phyloP scores from a whole-genome alignment of 2,329 filamentous ascomycete genomes.

The Aspergillus uvarum region DNA sequence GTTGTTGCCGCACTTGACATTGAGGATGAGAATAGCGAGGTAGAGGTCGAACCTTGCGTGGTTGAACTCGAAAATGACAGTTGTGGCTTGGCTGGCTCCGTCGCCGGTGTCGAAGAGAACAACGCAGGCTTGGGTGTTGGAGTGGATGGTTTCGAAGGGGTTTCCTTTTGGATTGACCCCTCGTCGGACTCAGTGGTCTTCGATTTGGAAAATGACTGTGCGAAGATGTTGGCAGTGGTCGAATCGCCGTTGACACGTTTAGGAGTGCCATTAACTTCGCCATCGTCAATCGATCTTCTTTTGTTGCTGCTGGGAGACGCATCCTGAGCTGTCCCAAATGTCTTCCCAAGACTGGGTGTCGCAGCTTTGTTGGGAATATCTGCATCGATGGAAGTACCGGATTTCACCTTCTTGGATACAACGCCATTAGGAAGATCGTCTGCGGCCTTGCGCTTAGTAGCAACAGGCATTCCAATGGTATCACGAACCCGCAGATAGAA shows the following conservation, averaged over 20 bases:
- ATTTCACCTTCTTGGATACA: slow-evolving; percentile 26
- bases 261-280: slow-evolving; percentile 11
- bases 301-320: slow-evolving; percentile 14
- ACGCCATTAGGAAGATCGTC: slow-evolving; percentile 19
- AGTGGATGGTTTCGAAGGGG: slow-evolving; percentile 20
- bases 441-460: slow-evolving; percentile 29
- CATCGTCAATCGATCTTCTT: slow-evolving; percentile 23
- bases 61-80: slow-evolving; percentile 16
- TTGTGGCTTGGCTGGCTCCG: slow-evolving; percentile 23
- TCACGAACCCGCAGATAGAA: slow-evolving; percentile 42
- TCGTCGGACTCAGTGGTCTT: slow-evolving; percentile 17
- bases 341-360: slow-evolving; percentile 16
- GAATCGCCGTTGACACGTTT: slow-evolving; percentile 28
- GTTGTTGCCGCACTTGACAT: slow-evolving; percentile 15
- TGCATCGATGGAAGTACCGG: background rate
- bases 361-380: background rate
- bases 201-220: slow-evolving; percentile 29
- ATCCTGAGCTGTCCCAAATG: slow-evolving; percentile 17
- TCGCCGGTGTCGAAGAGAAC: slow-evolving; percentile 24
- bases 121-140: slow-evolving; percentile 18
- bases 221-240: slow-evolving; percentile 33
- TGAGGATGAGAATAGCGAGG: slow-evolving; percentile 14
- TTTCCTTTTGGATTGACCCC: slow-evolving; percentile 5
- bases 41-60: slow-evolving; percentile 12
- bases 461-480: slow-evolving; percentile 37